A percentile compares a stretch with the other conserved stretches of the same genome.
Conservation (phyloP, 2,329 filamentous ascomycete species). For the Aspergillus japonicus region DNA sequence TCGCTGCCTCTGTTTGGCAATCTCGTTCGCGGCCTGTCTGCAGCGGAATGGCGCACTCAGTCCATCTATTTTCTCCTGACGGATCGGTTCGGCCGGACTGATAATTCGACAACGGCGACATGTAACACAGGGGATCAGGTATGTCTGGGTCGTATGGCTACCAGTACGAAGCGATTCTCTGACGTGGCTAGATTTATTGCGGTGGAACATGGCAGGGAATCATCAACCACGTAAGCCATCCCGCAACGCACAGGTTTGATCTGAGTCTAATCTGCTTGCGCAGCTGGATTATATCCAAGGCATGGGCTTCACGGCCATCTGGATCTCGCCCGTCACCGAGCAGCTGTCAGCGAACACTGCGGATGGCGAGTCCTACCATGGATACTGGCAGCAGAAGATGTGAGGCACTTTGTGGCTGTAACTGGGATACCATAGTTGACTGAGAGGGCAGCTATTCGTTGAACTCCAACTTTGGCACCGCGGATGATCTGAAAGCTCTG, state of each 20-base stretch:
- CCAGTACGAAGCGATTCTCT: background rate
- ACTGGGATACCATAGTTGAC: background rate
- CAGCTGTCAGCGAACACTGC: constrained; percentile 37
- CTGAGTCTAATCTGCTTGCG: background rate
- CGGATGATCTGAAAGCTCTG: constrained; percentile 58
- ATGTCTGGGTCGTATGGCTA: background rate
- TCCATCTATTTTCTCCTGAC: constrained; percentile 49
- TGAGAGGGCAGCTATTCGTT: constrained; percentile 42
- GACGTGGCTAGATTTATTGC: constrained; percentile 39
- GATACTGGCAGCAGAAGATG: constrained; percentile 53
- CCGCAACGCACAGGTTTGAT: too few species aligned
- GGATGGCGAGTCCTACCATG: constrained; percentile 48
- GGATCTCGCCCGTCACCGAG: constrained; percentile 49
- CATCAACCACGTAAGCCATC: constrained; percentile 33
- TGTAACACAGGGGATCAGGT: constrained; percentile 29
- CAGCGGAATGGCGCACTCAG: constrained; percentile 40
- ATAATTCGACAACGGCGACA: constrained; percentile 35
- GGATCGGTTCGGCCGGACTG: constrained; percentile 44
- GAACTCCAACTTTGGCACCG: constrained; percentile 60
- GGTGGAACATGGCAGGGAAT: constrained; percentile 51
- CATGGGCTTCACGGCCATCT: constrained; percentile 51
- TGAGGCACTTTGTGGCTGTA: constrained; percentile 10
- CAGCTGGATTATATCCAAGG: constrained; percentile 52
- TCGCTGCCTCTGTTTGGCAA: background rate
- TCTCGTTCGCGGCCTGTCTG: background rate